Evolutionary conservation across 108 stramenopile species (phyloP).

Genomic region (Skeletonema potamos): DNA sequence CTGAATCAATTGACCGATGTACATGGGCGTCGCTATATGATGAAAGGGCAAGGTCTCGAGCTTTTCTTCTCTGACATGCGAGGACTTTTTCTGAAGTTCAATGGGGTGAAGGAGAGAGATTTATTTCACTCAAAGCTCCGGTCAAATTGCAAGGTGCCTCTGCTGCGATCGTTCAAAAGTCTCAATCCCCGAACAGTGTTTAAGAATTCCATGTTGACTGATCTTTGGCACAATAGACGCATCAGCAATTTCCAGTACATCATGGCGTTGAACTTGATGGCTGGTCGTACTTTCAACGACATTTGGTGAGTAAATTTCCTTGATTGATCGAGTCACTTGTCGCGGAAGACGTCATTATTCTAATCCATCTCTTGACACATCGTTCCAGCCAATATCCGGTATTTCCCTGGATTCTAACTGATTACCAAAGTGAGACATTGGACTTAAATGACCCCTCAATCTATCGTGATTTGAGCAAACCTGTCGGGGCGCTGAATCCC

Average conservation of each 20-base stretch:
- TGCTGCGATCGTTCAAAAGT: conserved; percentile 75
- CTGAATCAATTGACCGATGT: conserved; percentile 72
- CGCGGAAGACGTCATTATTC: neutral
- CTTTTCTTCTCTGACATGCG: conserved; percentile 87
- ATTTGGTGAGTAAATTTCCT: neutral
- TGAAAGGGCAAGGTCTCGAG: conserved; percentile 88
- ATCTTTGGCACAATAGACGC: conserved; percentile 74
- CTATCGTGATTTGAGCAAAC: conserved; percentile 91
- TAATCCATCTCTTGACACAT: neutral
- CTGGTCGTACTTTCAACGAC: conserved; percentile 94
- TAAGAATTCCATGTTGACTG: conserved; percentile 68
- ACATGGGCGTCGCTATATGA: conserved; percentile 90
- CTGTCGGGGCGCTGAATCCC: conserved; percentile 91
- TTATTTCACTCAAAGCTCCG: conserved; percentile 78
- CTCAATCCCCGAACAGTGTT: conserved; percentile 78
- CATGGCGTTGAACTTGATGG: conserved; percentile 91
- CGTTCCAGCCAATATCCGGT: conserved; percentile 91
- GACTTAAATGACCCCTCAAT: conserved; percentile 76
- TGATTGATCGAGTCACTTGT: neutral
- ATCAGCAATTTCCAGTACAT: conserved; percentile 83
- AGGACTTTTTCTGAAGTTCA: conserved; percentile 88
- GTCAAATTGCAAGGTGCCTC: conserved; percentile 77
- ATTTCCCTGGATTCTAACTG: conserved; percentile 95
- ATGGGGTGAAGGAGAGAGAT: conserved; percentile 73
- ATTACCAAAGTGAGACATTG: conserved; percentile 76